Percentiles rank a stretch among this genome's conserved stretches.
Evolutionary conservation across 257 asterid genomes (phyloP).

Genomic region (Datura wrightii): DNA sequence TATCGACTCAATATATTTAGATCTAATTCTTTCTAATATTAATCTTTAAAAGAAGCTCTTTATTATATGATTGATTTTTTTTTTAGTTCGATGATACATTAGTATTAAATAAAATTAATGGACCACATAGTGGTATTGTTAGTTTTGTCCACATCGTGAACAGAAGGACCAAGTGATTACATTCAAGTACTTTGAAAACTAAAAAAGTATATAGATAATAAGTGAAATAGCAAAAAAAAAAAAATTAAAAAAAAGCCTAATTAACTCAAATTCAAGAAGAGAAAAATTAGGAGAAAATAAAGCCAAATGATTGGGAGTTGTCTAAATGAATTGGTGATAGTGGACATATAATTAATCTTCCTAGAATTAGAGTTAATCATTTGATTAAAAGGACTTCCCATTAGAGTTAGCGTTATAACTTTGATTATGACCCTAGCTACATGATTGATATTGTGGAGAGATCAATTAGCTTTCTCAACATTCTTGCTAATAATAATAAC

Average conservation of each 20-base stretch:
- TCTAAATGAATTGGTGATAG: neutral
- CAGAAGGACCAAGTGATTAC: slow-evolving; percentile 4
- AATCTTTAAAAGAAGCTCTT: neutral
- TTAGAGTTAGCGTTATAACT: neutral
- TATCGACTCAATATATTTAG: neutral
- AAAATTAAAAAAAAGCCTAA: neutral
- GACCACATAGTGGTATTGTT: neutral
- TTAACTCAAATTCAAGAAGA: too few relatives aligned
- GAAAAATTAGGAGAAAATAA: neutral
- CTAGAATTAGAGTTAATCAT: slow-evolving; percentile 10
- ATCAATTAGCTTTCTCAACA: neutral
- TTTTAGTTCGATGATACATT: neutral
- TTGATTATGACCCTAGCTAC: neutral
- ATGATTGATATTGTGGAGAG: neutral
- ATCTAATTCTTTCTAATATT: neutral
- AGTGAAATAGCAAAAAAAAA: neutral
- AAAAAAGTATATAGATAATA: neutral
- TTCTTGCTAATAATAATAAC: neutral
- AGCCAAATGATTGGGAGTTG: neutral
- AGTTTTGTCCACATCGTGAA: slow-evolving; percentile 16
- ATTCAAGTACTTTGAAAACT: neutral
- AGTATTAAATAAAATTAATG: neutral
- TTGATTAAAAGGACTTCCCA: neutral
- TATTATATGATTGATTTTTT: neutral
- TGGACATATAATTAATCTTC: neutral